Evolutionary conservation across 441 rosid species (phyloP).

Genomic region (Isatis lusitanica): DNA sequence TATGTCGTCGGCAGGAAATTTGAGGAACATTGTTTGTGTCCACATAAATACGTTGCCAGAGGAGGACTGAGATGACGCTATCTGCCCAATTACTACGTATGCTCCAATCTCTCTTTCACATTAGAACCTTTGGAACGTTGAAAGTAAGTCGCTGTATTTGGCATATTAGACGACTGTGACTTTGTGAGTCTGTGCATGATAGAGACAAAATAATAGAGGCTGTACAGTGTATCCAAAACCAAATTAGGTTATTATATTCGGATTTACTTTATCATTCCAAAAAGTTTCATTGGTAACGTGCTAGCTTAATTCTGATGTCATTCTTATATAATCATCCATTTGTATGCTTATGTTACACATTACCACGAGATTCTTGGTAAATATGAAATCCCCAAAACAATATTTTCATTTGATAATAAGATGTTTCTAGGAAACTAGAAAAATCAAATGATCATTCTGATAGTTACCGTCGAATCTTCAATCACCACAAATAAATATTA

Average conservation of each 20-base stretch:
- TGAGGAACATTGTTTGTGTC: conserved; percentile 9
- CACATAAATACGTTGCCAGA: background rate
- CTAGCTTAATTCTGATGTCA: conserved; percentile 5
- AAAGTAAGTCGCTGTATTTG: conserved; percentile 11
- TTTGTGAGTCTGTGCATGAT: conserved; percentile 1
- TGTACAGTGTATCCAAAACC: background rate
- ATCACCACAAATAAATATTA: background rate
- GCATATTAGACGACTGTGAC: conserved; percentile 32
- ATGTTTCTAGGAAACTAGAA: background rate
- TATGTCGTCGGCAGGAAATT: background rate
- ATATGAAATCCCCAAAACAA: no score
- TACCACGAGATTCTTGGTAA: background rate
- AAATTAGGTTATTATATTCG: background rate
- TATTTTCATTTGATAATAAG: background rate
- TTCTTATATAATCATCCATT: background rate
- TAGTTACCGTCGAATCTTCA: background rate
- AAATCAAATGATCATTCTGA: background rate
- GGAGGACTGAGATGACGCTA: no score
- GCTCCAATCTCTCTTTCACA: conserved; percentile 24
- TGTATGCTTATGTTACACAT: background rate
- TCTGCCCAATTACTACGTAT: background rate
- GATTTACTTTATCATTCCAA: background rate
- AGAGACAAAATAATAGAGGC: background rate
- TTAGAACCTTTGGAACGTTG: background rate
- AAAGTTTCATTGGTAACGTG: background rate